Evolutionary conservation across 768 basidiomycete genomes (phyloP), one percentile per base, ranked within the genome.

Genomic region (Cytidiella melzeri): DNA sequence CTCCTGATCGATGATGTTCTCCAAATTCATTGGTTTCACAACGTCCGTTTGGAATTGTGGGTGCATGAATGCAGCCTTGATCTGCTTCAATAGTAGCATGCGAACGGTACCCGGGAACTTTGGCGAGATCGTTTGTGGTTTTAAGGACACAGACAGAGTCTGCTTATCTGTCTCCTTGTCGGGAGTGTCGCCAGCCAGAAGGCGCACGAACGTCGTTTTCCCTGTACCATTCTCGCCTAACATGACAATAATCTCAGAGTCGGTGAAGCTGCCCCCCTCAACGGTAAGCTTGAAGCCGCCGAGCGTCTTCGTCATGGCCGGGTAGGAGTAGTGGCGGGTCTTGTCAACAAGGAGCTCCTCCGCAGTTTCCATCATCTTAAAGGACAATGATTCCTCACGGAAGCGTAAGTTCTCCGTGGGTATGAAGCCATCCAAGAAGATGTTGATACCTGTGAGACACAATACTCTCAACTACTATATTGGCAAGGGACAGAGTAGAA

Each of bases 11-110:
- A 99, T 84, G 54, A 99, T 85, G 48, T 81, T 79, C 37, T 99
- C 96, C 60, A 99, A 67, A 64, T 71, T 90, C 95, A 99, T 97
- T 21, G 95, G 95, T 71, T 98, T 98, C 54, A 98, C 70, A 40
- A 98, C 96, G 63, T 98, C 96, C 37, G 88, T 89, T 67, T 95
- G 90, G 86, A 99, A 99, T 68, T 98, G 96, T n/a, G 94, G 87
- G 66, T 96, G 93, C 93, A 98, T 95, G 71, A 96, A 97, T 25
- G 92, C 82, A 19, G 79, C 75, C 70, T 95, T 94, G 72, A 98
- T 96, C 68, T 87, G 83, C 73, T 96, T 97, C 44, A 99, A 63
- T 50, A 99, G 70, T 53, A 99, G 72, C 88, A 91, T 88, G 60
- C 95, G 83, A 34, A 99, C 96, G n/a, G 85, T 87, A 55, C 96